A percentile compares a stretch with the other conserved stretches of the same genome.
Conservation (phyloP, 2,329 filamentous ascomycete genomes). For the Neurospora sp. region DNA sequence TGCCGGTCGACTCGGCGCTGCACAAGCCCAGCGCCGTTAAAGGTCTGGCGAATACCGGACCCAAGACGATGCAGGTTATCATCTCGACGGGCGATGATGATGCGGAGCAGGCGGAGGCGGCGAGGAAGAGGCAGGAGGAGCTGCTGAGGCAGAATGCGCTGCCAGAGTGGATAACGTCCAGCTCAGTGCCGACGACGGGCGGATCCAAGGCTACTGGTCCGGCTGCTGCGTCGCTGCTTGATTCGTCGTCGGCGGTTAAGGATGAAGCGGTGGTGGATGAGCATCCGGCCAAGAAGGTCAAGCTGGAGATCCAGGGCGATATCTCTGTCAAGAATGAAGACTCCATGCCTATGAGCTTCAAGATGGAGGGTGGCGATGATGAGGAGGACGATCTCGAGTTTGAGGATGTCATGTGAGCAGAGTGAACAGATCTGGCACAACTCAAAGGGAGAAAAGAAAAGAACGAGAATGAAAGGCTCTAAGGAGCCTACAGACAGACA, state of each 20-base stretch:
- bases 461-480: background rate
- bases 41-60: slow-evolving; percentile 55
- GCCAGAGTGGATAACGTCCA: slow-evolving; percentile 62
- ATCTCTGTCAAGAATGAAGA: slow-evolving; percentile 11
- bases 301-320: slow-evolving; percentile 38
- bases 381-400: slow-evolving; percentile 48
- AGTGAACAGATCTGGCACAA: background rate
- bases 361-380: slow-evolving; percentile 29
- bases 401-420: slow-evolving; percentile 37
- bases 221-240: background rate
- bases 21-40: slow-evolving; percentile 58
- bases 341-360: slow-evolving; percentile 10
- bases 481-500: background rate
- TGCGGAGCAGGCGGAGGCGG: slow-evolving; percentile 49
- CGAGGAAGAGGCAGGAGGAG: slow-evolving; percentile 51
- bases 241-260: slow-evolving; percentile 37
- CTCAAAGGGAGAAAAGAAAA: background rate
- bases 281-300: slow-evolving; percentile 48
- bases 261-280: slow-evolving; percentile 35
- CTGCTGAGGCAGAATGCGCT: slow-evolving; percentile 59
- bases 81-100: slow-evolving; percentile 59
- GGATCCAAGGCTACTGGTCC: slow-evolving; percentile 26
- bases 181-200: slow-evolving; percentile 38
- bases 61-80: slow-evolving; percentile 59
- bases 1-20: slow-evolving; percentile 42